Percentiles rank a stretch among this genome's conserved stretches.
phyloP scores from a whole-genome alignment of 345 rosid species.

The Arabis alpina region DNA sequence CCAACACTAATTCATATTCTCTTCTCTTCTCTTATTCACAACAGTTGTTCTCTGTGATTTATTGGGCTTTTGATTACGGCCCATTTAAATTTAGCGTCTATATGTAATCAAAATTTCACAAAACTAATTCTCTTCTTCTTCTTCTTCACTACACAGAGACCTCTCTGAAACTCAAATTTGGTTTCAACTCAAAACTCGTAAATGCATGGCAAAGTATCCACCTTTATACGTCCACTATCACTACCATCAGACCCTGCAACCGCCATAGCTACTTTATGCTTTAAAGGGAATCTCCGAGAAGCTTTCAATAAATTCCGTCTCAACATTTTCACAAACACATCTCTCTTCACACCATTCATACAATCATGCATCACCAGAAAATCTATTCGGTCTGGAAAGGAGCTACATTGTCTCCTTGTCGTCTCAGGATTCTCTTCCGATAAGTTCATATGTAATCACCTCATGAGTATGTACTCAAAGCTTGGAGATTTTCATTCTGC shows the following conservation, averaged over 20 bases:
- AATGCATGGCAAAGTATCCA: slow-evolving; percentile 11
- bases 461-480: slow-evolving; percentile 75
- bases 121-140: background rate
- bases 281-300: slow-evolving; percentile 57
- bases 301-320: slow-evolving; percentile 55
- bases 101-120: background rate
- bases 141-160: background rate
- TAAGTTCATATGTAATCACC: slow-evolving; percentile 72
- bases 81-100: background rate
- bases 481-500: slow-evolving; percentile 54
- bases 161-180: background rate
- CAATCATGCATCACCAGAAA: slow-evolving; percentile 52
- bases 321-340: slow-evolving; percentile 64
- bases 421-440: slow-evolving; percentile 68
- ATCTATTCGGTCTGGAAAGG: slow-evolving; percentile 50
- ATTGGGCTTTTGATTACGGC: slow-evolving; percentile 2
- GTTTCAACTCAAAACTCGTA: too few relatives aligned
- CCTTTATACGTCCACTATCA: slow-evolving; percentile 38
- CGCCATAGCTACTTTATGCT: slow-evolving; percentile 55
- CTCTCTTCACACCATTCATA: slow-evolving; percentile 60
- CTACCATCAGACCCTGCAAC: slow-evolving; percentile 27
- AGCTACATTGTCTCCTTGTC: slow-evolving; percentile 69
- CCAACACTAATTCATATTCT: too few relatives aligned
- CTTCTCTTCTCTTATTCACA: too few relatives aligned
- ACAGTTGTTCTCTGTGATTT: background rate